phyloP scores from a whole-genome alignment of 164 flowering plant species.

The Stephania japonica region DNA sequence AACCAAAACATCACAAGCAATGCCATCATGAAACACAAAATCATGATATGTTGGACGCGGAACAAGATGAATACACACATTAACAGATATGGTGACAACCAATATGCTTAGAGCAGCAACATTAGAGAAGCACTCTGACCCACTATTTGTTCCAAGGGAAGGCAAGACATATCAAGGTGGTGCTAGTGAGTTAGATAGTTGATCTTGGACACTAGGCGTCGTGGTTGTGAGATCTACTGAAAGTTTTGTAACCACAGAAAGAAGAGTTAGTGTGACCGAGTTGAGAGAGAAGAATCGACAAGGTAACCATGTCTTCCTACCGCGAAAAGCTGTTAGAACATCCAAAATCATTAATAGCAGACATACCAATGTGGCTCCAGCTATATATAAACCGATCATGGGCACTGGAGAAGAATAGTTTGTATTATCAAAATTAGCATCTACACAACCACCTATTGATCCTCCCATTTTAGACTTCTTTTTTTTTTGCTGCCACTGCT shows the following conservation, averaged over 20 bases:
- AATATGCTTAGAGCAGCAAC: neutral
- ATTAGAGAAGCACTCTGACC: neutral
- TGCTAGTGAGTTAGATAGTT: neutral
- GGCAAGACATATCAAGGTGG: neutral
- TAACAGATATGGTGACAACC: neutral
- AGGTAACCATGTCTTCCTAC: neutral
- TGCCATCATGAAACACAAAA: neutral
- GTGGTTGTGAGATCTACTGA: neutral
- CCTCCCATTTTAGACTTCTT: neutral
- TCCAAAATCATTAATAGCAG: neutral
- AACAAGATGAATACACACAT: neutral
- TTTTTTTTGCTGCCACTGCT: too few relatives aligned
- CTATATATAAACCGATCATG: neutral
- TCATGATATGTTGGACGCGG: neutral
- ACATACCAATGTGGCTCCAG: neutral
- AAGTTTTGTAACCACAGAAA: neutral
- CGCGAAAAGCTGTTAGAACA: neutral
- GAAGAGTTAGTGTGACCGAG: neutral
- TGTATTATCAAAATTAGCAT: neutral
- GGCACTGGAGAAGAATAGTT: neutral
- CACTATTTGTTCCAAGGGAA: neutral
- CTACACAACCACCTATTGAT: neutral
- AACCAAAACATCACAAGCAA: neutral
- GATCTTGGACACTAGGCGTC: neutral
- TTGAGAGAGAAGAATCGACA: neutral